A percentile compares a stretch with the other conserved stretches of the same genome.
Evolutionary conservation across 2,329 filamentous ascomycete genomes (phyloP).

Genomic region (Aspergillus ochraceoroseus): DNA sequence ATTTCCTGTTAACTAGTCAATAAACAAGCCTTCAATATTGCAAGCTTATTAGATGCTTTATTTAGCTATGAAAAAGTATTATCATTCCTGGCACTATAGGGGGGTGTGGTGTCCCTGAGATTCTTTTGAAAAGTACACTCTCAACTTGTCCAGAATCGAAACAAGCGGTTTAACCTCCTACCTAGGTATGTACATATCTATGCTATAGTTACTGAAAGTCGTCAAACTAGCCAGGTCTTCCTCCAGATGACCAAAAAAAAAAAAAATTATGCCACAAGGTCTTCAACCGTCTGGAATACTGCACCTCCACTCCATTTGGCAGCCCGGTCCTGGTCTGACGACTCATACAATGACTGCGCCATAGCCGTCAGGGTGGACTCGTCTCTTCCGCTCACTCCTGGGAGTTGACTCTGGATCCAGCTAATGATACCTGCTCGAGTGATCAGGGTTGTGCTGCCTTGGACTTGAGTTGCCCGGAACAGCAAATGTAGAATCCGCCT

Average conservation of each 20-base stretch:
- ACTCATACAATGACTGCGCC: constrained; percentile 56
- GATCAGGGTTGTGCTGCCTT: constrained; percentile 73
- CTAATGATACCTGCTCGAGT: constrained; percentile 69
- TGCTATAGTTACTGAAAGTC: too few species aligned
- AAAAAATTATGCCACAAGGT: constrained; percentile 21
- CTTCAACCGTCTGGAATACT: constrained; percentile 28
- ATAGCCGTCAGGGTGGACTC: constrained; percentile 50
- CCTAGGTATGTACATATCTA: too few species aligned
- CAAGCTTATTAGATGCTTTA: too few species aligned
- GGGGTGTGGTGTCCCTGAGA: too few species aligned
- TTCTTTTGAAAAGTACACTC: too few species aligned
- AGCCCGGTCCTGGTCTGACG: constrained; percentile 63
- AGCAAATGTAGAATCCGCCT: constrained; percentile 60
- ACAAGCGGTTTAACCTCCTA: too few species aligned
- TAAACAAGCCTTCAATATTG: too few species aligned
- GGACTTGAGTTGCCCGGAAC: constrained; percentile 62
- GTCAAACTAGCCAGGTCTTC: background rate
- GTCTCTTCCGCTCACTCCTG: constrained; percentile 45
- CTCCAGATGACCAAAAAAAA: too few species aligned
- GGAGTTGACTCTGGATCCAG: constrained; percentile 65
- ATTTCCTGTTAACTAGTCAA: too few species aligned
- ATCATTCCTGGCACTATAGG: too few species aligned
- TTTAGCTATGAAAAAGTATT: too few species aligned
- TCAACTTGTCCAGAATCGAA: too few species aligned
- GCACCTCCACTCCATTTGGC: constrained; percentile 60